Evolutionary conservation across 257 asterid genomes (phyloP).

Genomic region (Gardenia jasminoides): DNA sequence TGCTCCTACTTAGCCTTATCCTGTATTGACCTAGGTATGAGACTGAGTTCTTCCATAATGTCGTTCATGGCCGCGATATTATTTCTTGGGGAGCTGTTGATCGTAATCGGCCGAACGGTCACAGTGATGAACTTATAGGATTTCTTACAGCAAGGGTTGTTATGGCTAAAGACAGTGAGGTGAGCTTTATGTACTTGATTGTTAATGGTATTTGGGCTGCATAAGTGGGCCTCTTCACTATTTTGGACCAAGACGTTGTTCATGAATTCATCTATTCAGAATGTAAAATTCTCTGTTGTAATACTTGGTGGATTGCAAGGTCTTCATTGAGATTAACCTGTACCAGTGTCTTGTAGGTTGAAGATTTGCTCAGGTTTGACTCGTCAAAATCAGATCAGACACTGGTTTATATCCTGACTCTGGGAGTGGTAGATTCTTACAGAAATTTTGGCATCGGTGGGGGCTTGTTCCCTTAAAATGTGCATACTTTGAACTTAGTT

Average conservation of each 20-base stretch:
- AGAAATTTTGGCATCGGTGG: constrained; percentile 87
- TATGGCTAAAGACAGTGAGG: constrained; percentile 86
- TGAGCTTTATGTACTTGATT: constrained; percentile 36
- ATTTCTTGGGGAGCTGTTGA: constrained; percentile 99
- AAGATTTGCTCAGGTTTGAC: constrained; percentile 71
- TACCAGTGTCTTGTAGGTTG: constrained; percentile 44
- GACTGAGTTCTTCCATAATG: constrained; percentile 84
- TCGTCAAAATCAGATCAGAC: constrained; percentile 70
- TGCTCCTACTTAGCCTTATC: constrained; percentile 20
- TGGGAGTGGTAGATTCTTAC: constrained; percentile 88
- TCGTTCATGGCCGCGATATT: constrained; percentile 79
- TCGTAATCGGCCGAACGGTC: constrained; percentile 56
- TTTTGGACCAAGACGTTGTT: neutral
- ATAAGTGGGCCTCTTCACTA: neutral
- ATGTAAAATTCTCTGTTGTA: neutral
- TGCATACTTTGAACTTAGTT: constrained; percentile 15
- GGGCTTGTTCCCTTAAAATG: constrained; percentile 17
- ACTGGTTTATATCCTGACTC: constrained; percentile 74
- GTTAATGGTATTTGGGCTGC: constrained; percentile 15
- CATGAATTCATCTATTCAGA: neutral
- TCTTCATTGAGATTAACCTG: neutral
- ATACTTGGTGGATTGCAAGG: neutral
- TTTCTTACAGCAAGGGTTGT: constrained; percentile 82
- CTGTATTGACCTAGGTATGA: constrained; percentile 60
- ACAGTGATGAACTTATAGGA: constrained; percentile 86